Percentiles rank a stretch among this genome's conserved stretches.
Evolutionary conservation across 2,329 filamentous ascomycete species (phyloP).

Genomic region (Pyrenochaeta sp.): DNA sequence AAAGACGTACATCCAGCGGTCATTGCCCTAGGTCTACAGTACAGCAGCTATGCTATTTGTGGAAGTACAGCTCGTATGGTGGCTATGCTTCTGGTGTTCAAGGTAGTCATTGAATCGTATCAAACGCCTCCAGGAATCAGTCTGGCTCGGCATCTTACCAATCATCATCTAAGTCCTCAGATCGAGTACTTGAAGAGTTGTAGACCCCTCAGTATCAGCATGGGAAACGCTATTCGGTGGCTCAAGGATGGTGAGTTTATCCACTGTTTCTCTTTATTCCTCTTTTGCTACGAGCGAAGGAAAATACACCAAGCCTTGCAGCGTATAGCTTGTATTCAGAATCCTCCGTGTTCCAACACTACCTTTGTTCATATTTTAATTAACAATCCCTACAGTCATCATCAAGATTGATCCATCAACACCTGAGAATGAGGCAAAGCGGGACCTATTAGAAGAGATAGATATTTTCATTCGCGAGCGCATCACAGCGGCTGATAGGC

Average conservation of each 20-base stretch:
- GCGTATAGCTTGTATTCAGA: too few species aligned
- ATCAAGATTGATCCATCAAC: constrained; percentile 88
- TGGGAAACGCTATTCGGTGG: constrained; percentile 96
- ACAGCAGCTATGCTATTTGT: constrained; percentile 86
- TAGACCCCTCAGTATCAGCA: constrained; percentile 93
- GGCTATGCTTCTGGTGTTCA: constrained; percentile 87
- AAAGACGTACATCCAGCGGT: constrained; percentile 87
- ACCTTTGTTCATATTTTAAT: constrained; percentile 1
- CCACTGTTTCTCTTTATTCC: neutral
- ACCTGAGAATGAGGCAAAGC: constrained; percentile 83
- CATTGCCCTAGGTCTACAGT: constrained; percentile 85
- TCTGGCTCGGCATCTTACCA: constrained; percentile 88
- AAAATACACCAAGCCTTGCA: neutral
- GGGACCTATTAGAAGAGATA: constrained; percentile 78
- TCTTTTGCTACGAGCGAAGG: neutral
- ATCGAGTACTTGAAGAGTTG: constrained; percentile 95
- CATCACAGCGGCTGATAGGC: constrained; percentile 84
- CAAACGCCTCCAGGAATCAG: constrained; percentile 85
- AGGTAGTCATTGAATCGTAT: constrained; percentile 92
- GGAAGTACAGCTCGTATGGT: constrained; percentile 90
- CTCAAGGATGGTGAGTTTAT: constrained; percentile 71
- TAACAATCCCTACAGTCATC: constrained; percentile 65
- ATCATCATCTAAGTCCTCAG: constrained; percentile 90
- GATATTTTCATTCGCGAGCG: constrained; percentile 91
- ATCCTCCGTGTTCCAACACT: neutral